Conservation (phyloP, 2,329 filamentous ascomycete genomes). For the Cryoendolithus antarcticus region DNA sequence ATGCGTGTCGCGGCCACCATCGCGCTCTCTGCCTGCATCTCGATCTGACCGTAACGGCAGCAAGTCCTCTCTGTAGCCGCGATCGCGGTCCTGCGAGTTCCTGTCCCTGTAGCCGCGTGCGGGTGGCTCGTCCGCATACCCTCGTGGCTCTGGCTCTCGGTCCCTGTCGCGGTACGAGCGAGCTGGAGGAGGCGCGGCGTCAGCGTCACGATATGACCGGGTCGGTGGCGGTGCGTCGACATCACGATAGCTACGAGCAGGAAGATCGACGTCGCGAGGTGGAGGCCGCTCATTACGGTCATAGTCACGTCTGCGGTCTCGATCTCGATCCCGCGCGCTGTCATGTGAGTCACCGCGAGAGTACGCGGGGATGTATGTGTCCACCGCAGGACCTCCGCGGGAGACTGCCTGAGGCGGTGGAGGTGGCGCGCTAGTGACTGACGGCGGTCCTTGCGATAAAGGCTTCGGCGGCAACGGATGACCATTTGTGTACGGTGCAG, state of each 20-base stretch:
- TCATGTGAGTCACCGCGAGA: conserved; percentile 9
- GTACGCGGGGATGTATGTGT: conserved; percentile 36
- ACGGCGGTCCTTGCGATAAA: neutral
- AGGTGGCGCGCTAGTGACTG: neutral
- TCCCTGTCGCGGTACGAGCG: conserved; percentile 9
- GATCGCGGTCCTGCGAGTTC: conserved; percentile 1
- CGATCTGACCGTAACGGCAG: too few relatives aligned
- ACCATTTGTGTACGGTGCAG: conserved; percentile 13
- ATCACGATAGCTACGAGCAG: conserved; percentile 4
- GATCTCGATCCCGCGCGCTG: conserved; percentile 12
- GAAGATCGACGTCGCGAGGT: conserved; percentile 10
- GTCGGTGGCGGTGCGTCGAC: conserved; percentile 7
- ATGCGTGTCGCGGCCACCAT: neutral
- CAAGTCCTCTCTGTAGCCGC: too few relatives aligned
- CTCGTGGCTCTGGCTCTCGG: conserved; percentile 3
- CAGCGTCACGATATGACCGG: conserved; percentile 1
- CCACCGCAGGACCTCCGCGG: conserved; percentile 16
- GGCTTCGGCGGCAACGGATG: conserved; percentile 17
- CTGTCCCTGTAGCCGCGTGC: conserved; percentile 5
- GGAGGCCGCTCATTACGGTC: conserved; percentile 9
- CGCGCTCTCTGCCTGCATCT: too few relatives aligned
- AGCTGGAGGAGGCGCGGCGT: conserved; percentile 6
- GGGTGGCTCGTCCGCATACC: conserved; percentile 1
- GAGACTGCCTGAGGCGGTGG: conserved; percentile 2
- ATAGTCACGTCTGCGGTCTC: conserved; percentile 13